phyloP scores from a whole-genome alignment of 2,329 filamentous ascomycete species.

The Alternaria postmessia region DNA sequence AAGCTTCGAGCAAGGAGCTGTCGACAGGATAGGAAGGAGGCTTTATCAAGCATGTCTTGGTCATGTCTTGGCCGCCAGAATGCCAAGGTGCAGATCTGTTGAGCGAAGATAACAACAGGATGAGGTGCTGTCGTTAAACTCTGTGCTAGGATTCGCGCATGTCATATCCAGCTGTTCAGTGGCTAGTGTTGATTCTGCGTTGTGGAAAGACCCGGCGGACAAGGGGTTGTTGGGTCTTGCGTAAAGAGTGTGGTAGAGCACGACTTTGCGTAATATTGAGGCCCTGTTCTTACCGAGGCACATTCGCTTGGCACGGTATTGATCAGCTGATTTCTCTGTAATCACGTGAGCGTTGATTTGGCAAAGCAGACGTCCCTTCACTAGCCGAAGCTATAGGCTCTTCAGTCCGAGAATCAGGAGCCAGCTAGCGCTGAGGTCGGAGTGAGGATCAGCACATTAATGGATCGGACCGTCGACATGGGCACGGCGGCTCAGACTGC shows the following conservation, averaged over 20 bases:
- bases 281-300: neutral
- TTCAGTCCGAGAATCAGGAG: neutral
- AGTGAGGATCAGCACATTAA: neutral
- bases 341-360: neutral
- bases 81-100: constrained; percentile 30
- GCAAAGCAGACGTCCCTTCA: neutral
- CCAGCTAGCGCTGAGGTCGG: neutral
- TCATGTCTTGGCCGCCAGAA: constrained; percentile 13
- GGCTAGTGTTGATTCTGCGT: neutral
- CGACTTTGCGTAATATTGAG: neutral
- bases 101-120: constrained; percentile 1
- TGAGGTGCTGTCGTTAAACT: neutral
- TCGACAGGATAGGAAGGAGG: constrained; percentile 45
- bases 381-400: neutral
- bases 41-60: constrained; percentile 40
- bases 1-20: constrained; percentile 36
- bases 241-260: neutral
- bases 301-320: neutral
- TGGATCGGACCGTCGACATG: neutral
- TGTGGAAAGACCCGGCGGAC: neutral
- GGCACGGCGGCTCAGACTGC: neutral
- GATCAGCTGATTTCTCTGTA: neutral
- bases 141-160: neutral
- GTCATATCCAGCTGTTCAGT: neutral
- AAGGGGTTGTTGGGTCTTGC: neutral